Evolutionary conservation across 306 rosid species (phyloP), one percentile per base, ranked within the genome.

Genomic region (Trifolium pratense): DNA sequence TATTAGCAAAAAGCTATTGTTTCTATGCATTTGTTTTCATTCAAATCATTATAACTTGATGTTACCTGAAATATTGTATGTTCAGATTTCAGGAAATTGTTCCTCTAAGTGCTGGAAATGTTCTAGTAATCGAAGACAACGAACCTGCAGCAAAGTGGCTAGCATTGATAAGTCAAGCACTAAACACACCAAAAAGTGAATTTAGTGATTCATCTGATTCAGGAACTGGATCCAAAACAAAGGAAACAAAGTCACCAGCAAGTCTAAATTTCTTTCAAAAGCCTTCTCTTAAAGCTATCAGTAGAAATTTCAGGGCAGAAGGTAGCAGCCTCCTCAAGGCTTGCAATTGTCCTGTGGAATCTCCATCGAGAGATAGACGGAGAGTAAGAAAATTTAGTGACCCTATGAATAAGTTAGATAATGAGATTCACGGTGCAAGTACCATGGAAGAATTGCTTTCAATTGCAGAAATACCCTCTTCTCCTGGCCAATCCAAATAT

Each of bases 91-190:
- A 91, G 70, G 98, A 93, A 86, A 91, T 93, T 31, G 98, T 93
- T 62, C 98, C 98, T 29, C 79, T 93, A 6, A 93, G 92, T 70
- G 94, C 98, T 1, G 97, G 98, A 51, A 93, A 93, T 45, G 92
- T 93, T 51, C 51, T 93, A 17, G 98, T 89, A 58, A 86, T 86
- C 3, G 97, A 93, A 82, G 98, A 93, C 87, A 91, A 91, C 61
- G 98, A 93, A 78, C 98, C 98, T 1, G 98, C 98, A 6, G 94
- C 84, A 15, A 93, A 89, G 77, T 93, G 98, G 98, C 63, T 93
- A 9, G 66, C 83, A 26, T 83, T 93, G 5, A 91, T 91, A 84
- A 82, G 79, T 71, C 89, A 89, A 72, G 94, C 98, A 40, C 84
- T 93, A 3, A 93, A 93, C 67, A 79, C 70, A 79, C 96, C 96